Evolutionary conservation across 495 filamentous ascomycete species (phyloP).

Genomic region (Cercophora scortea): DNA sequence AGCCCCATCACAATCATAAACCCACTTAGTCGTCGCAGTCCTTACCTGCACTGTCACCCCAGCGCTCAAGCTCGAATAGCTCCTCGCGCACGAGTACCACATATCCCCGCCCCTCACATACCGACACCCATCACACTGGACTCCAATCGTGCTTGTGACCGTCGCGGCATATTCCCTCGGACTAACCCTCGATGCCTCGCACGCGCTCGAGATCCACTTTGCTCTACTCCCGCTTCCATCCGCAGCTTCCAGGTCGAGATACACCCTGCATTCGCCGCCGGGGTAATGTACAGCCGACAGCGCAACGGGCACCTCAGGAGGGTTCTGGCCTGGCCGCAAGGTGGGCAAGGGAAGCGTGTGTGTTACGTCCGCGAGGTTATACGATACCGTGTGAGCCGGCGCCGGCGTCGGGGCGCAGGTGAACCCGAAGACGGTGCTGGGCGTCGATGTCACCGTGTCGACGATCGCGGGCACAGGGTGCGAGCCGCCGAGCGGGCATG

Average conservation of each 20-base stretch:
- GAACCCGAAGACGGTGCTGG: conserved; percentile 1
- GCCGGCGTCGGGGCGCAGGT: conserved; percentile 2
- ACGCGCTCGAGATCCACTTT: neutral
- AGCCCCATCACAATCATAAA: too few species aligned
- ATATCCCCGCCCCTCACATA: neutral
- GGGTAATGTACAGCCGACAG: conserved; percentile 1
- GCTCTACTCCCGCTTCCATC: neutral
- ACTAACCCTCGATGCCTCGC: neutral
- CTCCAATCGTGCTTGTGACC: neutral
- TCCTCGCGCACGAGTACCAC: neutral
- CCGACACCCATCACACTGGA: conserved; percentile 3
- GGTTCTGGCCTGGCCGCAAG: neutral
- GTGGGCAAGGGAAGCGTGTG: conserved; percentile 1
- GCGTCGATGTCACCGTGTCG: conserved; percentile 3
- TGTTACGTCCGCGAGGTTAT: neutral
- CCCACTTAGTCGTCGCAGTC: too few species aligned
- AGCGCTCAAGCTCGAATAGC: neutral
- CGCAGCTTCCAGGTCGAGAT: neutral
- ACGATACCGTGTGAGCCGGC: neutral
- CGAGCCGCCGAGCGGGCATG: conserved; percentile 1
- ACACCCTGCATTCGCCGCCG: conserved; percentile 2
- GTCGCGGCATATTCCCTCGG: neutral
- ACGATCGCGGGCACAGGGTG: neutral
- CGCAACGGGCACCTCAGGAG: neutral
- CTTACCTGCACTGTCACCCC: neutral